phyloP scores from a whole-genome alignment of 257 asterid genomes.

The Craterostigma plantagineum region DNA sequence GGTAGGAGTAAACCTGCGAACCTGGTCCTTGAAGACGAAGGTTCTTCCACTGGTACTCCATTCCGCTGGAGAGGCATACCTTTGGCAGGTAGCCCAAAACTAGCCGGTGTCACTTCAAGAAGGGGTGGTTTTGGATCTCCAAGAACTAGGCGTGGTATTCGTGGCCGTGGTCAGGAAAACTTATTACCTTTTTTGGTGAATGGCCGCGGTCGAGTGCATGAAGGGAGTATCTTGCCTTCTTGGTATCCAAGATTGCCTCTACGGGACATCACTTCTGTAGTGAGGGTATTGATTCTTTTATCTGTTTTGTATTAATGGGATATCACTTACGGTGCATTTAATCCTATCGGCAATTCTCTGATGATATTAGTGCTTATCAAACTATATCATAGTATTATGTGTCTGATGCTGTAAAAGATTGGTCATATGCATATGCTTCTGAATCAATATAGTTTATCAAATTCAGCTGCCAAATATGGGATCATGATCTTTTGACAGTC shows the following conservation, averaged over 20 bases:
- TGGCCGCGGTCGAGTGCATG: constrained; percentile 26
- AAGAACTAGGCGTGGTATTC: constrained; percentile 15
- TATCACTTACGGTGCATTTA: not conserved
- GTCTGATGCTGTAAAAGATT: no score
- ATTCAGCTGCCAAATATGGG: no score
- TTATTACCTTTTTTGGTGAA: constrained; percentile 22
- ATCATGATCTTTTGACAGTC: no score
- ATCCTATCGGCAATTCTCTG: not conserved
- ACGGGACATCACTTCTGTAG: constrained; percentile 19
- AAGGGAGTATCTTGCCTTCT: constrained; percentile 19
- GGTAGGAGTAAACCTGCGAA: constrained; percentile 11
- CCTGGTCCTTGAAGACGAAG: constrained; percentile 23
- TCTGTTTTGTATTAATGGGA: not conserved
- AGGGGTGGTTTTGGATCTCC: constrained; percentile 17
- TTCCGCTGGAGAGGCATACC: constrained; percentile 30
- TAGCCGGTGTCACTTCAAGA: constrained; percentile 8
- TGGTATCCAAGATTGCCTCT: constrained; percentile 32
- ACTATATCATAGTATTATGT: no score
- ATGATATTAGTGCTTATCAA: not conserved
- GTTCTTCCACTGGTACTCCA: constrained; percentile 16
- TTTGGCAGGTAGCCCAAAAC: constrained; percentile 21
- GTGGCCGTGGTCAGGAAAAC: constrained; percentile 22
- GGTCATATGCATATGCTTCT: no score
- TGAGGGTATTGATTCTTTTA: constrained; percentile 10
- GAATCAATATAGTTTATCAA: no score